phyloP scores from a whole-genome alignment of 2,329 filamentous ascomycete genomes.

The Calonectria montana region DNA sequence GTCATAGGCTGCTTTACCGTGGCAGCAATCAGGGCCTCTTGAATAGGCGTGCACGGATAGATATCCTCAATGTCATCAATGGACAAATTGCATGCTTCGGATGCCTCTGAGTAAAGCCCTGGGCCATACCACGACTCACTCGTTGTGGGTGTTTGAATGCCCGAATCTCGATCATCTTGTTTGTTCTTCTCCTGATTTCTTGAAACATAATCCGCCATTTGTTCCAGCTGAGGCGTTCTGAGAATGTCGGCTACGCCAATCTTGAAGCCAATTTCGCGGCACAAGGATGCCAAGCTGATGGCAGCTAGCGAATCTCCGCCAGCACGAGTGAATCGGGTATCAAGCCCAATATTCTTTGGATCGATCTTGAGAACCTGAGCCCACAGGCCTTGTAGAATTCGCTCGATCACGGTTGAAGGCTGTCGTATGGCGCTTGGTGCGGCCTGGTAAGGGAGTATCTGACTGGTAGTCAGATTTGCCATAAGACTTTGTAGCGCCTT shows the following conservation, averaged over 20 bases:
- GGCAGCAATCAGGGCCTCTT: neutral
- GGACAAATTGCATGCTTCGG: neutral
- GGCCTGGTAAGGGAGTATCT: neutral
- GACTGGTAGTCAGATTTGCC: neutral
- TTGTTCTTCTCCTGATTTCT: neutral
- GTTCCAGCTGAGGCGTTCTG: neutral
- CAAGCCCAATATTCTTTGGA: neutral
- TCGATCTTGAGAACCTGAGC: neutral
- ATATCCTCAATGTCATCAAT: neutral
- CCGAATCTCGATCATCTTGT: neutral
- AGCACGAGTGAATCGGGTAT: neutral
- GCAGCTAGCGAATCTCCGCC: neutral
- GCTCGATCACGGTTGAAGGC: neutral
- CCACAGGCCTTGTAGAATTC: neutral
- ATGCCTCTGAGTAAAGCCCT: neutral
- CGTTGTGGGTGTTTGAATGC: neutral
- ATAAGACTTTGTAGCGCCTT: neutral
- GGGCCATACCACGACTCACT: neutral
- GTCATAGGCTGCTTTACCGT: neutral
- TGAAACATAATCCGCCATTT: neutral
- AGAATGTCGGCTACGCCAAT: neutral
- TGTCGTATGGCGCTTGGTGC: neutral
- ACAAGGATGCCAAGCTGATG: neutral
- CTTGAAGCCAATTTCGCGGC: neutral
- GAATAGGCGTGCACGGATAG: neutral